Base-by-base conservation (phyloP, 2,329 filamentous ascomycete species). In the Nemania abortiva region DNA sequence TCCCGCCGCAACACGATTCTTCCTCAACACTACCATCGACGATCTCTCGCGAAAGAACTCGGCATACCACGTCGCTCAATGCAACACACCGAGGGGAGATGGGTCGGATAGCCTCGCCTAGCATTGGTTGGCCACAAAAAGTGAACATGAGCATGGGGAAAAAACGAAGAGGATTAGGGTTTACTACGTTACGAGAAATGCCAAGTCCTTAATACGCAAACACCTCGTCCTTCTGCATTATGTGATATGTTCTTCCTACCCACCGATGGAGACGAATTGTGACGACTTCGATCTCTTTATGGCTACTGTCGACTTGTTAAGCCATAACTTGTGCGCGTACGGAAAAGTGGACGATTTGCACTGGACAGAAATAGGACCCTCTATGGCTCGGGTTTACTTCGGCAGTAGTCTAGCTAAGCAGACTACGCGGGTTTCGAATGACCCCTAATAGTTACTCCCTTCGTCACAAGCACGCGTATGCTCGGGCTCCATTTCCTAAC, bases 121-220 rank as follows among this genome's bases (percentile, higher is more conserved):
- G 53, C 37, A 53, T n/a, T 42, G 53, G 47, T 55, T 65, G 56
- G 34, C 55, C 65, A 42, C 37, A 24, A 63, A 58, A 67, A 55
- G 37, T 65, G 54, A 65, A 59, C 47, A 42, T 34, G 60, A 50
- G 65, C 64, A 68, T 68, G n/a, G 47, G 61, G 60, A 63, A 67
- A 63, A 27, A n/a, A 59, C 37, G 45, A 47, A 55, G 61, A 64
- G 65, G 68, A 61, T 53, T 64, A 68, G 65, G 60, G 60, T 70
- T 64, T 37, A 67, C 31, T n/a, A 49, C 37, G 65, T 68, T 47
- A 70, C 57, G 68, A 70, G 65, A 64, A 70, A 70, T 68, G 56
- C 59, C 61, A 39, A 70, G 52, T 70, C 61, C 65, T 67, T 65
- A 29, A 68, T 65, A 62, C 65, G 22, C 20, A 50, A 53, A 15